Base-by-base conservation (phyloP, 768 basidiomycete genomes). In the Pleurotus eryngii region DNA sequence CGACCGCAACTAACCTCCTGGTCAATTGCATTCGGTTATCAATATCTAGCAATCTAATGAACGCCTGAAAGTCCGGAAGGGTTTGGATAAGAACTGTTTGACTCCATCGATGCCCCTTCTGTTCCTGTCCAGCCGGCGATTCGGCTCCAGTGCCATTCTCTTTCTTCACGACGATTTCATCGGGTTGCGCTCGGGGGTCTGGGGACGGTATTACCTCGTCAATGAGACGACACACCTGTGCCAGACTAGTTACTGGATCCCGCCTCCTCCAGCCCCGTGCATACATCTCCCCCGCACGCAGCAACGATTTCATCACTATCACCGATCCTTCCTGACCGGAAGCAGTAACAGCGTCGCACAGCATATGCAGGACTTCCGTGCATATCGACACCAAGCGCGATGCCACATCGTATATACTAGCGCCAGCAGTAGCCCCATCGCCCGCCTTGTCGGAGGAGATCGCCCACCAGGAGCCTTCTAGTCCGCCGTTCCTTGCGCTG, bases 31-130 rank as follows among this genome's bases (percentile, higher is more conserved):
- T 70, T 65, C 80, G 83, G 43, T 73, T 80, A 55, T 84, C 80
- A 2, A 80, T 74, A 56, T 86, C 82, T 30, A 91, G 71, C 4
- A 79, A 68, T 5, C 72, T 75, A 65, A 85, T 79, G 68, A 91
- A 90, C 1, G 67, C 53, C 57, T 68, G 73, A 7, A 90, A 62
- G 43, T 90, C 83, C 2, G 69, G 66, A 3, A 90, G 72, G 17
- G 84, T 67, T 26, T 73, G 77, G 2, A 89, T 86, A 14, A 92
- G 70, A 11, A 87, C 80, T 8, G 67, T 68, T 4, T 74, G 72
- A 1, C 80, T 67, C 86, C 85, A 89, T 35, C 30, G 30, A 57
- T 69, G 60, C 4, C 74, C 65, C n/a, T 64, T 65, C 8, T 72
- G 72, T 37, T 72, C 72, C 46, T 68, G 65, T 38, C 72, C 69